Evolutionary conservation across 106 monocot species (phyloP), one percentile per base, ranked within the genome.

Genomic region (Narthecium ossifragum): DNA sequence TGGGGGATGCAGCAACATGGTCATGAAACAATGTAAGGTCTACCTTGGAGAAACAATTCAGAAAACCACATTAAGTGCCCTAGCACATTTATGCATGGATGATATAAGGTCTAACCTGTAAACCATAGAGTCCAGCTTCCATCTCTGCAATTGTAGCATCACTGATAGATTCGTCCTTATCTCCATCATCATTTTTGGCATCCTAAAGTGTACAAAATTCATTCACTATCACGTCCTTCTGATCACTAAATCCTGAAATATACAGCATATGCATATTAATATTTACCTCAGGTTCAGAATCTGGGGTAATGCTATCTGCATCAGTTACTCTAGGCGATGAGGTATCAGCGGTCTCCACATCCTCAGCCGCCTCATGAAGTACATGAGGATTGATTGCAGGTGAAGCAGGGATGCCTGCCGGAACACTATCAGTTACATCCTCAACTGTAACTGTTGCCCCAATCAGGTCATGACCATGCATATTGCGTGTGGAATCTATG

Each of bases 61-160:
- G n/a, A n/a, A n/a, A n/a, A n/a, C n/a, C n/a, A n/a, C n/a, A n/a
- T n/a, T n/a, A n/a, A n/a, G n/a, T n/a, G n/a, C n/a, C n/a, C n/a
- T n/a, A n/a, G n/a, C n/a, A n/a, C n/a, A n/a, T n/a, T n/a, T n/a
- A n/a, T n/a, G n/a, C n/a, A n/a, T n/a, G n/a, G n/a, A n/a, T n/a
- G n/a, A n/a, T n/a, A n/a, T n/a, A n/a, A 54, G 4, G 13, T 26
- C 57, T 64, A 70, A 94, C 93, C 93, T 94, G 93, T 75, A 94
- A 78, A 56, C 85, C 93, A 73, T 94, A 94, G 29, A 80, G 63
- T 41, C 89, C 83, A 47, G 93, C 89, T 78, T 94, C 89, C 51
- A 80, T 72, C 69, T 89, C 93, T 56, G 93, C 85, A 46, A 74
- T 71, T 55, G 74, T 72, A 70, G 85, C 73, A 85, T 77, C 76